Percentiles rank a stretch among this genome's conserved stretches.
Conservation (phyloP, 163 green algal genomes). For the Chloromonas sp. region DNA sequence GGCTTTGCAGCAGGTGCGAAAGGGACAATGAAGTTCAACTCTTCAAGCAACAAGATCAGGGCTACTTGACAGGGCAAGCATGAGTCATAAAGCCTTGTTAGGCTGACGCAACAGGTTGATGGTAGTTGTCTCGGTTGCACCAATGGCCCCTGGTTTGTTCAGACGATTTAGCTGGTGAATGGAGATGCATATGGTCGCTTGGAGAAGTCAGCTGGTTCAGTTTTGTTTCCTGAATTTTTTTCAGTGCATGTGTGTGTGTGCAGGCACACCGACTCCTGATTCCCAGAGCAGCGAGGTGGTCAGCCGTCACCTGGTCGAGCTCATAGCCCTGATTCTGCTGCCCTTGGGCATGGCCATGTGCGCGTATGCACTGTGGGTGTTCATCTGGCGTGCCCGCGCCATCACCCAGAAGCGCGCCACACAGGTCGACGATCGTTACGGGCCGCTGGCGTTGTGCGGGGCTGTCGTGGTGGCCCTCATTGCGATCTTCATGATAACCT, state of each 20-base stretch:
- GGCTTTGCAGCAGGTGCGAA: constrained; percentile 48
- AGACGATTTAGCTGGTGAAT: too few relatives aligned
- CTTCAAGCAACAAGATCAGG: not conserved
- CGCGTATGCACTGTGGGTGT: constrained; percentile 76
- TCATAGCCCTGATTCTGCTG: constrained; percentile 86
- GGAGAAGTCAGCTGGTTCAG: too few relatives aligned
- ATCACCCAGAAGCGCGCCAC: constrained; percentile 62
- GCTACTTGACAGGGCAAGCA: too few relatives aligned
- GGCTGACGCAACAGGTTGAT: too few relatives aligned
- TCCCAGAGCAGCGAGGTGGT: constrained; percentile 1
- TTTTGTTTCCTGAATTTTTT: too few relatives aligned
- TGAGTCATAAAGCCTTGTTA: too few relatives aligned
- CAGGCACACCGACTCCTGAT: not conserved
- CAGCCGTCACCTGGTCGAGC: constrained; percentile 51
- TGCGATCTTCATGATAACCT: constrained; percentile 66
- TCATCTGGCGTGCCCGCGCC: constrained; percentile 71
- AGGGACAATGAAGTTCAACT: not conserved
- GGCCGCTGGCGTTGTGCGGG: constrained; percentile 65
- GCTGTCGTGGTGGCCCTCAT: constrained; percentile 63
- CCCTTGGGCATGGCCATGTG: constrained; percentile 78
- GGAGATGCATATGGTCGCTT: too few relatives aligned
- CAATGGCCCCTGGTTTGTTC: too few relatives aligned
- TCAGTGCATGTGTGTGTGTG: too few relatives aligned
- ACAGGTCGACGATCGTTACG: constrained; percentile 67
- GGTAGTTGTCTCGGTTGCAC: too few relatives aligned